Conservation (phyloP, 2,329 filamentous ascomycete species). For the Nigrospora sphaerica region DNA sequence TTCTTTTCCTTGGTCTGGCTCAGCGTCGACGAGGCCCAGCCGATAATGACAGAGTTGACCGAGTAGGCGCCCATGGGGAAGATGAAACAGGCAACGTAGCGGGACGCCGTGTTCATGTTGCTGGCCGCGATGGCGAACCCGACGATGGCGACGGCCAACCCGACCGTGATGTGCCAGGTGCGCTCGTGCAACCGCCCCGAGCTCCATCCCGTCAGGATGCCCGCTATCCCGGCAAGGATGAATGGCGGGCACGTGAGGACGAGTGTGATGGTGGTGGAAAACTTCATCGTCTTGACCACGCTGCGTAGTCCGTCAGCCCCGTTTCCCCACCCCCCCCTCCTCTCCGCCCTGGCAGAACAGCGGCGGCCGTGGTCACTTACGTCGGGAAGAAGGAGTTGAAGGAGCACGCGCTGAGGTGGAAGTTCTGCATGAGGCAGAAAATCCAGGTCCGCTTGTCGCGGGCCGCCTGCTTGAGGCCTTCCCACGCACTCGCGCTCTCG, state of each 20-base stretch:
- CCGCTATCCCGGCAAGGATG: neutral
- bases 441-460: conserved; percentile 44
- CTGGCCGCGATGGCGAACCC: conserved; percentile 16
- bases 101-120: conserved; percentile 27
- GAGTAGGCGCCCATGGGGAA: conserved; percentile 33
- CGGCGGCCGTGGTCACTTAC: conserved; percentile 10
- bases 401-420: conserved; percentile 41
- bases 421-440: conserved; percentile 48
- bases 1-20: conserved; percentile 41
- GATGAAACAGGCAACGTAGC: conserved; percentile 33
- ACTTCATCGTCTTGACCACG: conserved; percentile 1
- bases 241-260: conserved; percentile 1
- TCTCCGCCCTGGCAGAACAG: too few relatives aligned
- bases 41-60: conserved; percentile 37
- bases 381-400: conserved; percentile 39
- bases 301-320: neutral
- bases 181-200: conserved; percentile 3
- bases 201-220: neutral
- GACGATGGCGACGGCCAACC: neutral
- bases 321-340: too few relatives aligned
- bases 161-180: neutral
- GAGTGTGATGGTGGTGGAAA: conserved; percentile 1
- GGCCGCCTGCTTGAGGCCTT: conserved; percentile 41
- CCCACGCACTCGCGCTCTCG: conserved; percentile 31
- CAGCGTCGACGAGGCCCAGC: conserved; percentile 34